Base-by-base conservation (phyloP, 352 stramenopile genomes). In the Globisporangium sylvaticum region DNA sequence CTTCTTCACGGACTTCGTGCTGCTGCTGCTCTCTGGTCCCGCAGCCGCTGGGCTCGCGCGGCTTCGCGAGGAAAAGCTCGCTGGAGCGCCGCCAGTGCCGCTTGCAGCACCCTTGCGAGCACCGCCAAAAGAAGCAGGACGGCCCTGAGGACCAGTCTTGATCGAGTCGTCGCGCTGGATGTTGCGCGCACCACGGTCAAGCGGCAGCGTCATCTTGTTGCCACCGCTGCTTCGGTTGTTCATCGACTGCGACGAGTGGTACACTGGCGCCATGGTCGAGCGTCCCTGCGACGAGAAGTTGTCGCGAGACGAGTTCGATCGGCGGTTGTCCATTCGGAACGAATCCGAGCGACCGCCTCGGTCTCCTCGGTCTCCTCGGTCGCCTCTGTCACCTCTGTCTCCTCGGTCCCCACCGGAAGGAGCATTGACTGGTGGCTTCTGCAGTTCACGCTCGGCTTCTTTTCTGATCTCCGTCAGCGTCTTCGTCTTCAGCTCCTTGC, bases 381-480 rank as follows among this genome's bases (percentile, higher is more conserved):
- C 50, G 50, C 50, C 50, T 8, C 46, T 12, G n/a, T 44, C 66
- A 4, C 42, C 64, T 39, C 64, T 22, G 25, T 50, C 32, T 1
- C 37, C 59, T 25, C 59, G 20, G 27, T 71, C 67, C 10, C 77
- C 67, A 57, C 78, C 74, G 14, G 72, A 78, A 32, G 83, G 81
- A 1, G 75, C 73, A 63, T 80, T 90, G n/a, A 65, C 74, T 15
- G 79, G 82, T 29, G 83, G 76, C n/a, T 81, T 80, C 62, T 83
- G 80, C 22, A 87, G 78, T 57, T 94, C 86, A 39, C 84, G 80
- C 75, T 98, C 93, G 27, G 91, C 87, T 76, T 98, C 93, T 71
- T 98, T 98, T 39, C 92, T 90, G 56, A 98, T 98, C 72, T 99
- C 94, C 37, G 85, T 92, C 60, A 99, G 73, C 10, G 94, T 98